phyloP scores from a whole-genome alignment of 2,329 filamentous ascomycete genomes.

The Knufia petricola region DNA sequence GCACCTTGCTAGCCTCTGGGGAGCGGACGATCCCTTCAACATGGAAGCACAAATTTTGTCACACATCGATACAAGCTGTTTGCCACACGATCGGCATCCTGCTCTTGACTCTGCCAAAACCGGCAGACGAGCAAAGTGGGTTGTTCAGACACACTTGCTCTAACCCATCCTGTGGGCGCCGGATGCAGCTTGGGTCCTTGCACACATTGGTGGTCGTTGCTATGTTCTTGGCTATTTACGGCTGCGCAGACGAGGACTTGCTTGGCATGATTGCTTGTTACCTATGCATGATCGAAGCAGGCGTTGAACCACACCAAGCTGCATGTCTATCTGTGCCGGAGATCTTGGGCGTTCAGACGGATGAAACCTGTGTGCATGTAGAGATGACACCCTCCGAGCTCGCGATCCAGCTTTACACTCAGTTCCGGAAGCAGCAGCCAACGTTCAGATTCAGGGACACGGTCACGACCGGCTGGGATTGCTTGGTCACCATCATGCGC shows the following conservation, averaged over 20 bases:
- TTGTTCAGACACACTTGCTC: constrained; percentile 24
- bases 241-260: constrained; percentile 29
- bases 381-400: constrained; percentile 22
- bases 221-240: constrained; percentile 27
- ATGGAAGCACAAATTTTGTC: constrained; percentile 40
- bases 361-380: constrained; percentile 18
- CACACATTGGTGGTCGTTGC: constrained; percentile 31
- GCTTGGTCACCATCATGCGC: constrained; percentile 21
- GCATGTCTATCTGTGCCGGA: constrained; percentile 20
- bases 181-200: constrained; percentile 27
- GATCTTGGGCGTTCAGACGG: constrained; percentile 5
- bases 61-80: constrained; percentile 33
- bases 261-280: constrained; percentile 33
- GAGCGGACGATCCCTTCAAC: constrained; percentile 24
- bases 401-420: constrained; percentile 13
- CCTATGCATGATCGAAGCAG: constrained; percentile 26
- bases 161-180: constrained; percentile 25
- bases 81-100: constrained; percentile 29
- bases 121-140: constrained; percentile 20
- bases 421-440: neutral
- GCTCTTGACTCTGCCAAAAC: neutral
- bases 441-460: constrained; percentile 12
- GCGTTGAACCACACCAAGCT: constrained; percentile 23
- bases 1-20: constrained; percentile 25
- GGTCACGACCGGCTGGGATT: constrained; percentile 21